phyloP scores from a whole-genome alignment of 345 rosid genomes.

The Citrus glauca region DNA sequence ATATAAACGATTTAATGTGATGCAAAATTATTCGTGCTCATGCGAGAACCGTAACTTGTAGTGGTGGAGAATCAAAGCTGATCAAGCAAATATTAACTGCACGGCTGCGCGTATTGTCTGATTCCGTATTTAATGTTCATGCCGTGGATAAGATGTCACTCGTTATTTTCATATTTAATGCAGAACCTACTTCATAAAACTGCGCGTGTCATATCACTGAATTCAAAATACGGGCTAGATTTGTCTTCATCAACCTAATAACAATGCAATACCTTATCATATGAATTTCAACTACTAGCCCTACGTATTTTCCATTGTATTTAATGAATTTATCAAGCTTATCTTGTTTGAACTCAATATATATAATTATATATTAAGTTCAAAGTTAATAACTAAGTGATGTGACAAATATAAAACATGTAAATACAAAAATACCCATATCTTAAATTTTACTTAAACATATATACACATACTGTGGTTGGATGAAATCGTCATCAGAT shows the following conservation, averaged over 20 bases:
- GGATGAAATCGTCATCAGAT: too few species aligned
- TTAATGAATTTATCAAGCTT: not conserved
- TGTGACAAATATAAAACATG: too few species aligned
- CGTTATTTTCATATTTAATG: constrained; percentile 30
- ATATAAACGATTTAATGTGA: too few species aligned
- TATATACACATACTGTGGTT: too few species aligned
- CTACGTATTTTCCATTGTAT: not conserved
- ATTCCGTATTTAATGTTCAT: not conserved
- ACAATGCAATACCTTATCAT: not conserved
- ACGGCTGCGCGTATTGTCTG: not conserved
- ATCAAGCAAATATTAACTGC: not conserved
- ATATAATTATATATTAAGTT: too few species aligned
- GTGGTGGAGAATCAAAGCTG: not conserved
- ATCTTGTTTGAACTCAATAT: too few species aligned
- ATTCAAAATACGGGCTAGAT: too few species aligned
- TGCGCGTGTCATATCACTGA: not conserved
- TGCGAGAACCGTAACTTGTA: too few species aligned
- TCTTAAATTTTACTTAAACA: too few species aligned
- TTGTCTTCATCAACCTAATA: not conserved
- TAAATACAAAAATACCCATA: too few species aligned
- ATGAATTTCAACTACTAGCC: not conserved
- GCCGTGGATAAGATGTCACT: constrained; percentile 27
- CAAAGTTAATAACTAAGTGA: too few species aligned
- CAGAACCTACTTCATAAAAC: not conserved
- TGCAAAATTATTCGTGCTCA: too few species aligned